Percentiles rank a stretch among this genome's conserved stretches.
Evolutionary conservation across 2,329 filamentous ascomycete genomes (phyloP).

Genomic region (Microsporum canis): DNA sequence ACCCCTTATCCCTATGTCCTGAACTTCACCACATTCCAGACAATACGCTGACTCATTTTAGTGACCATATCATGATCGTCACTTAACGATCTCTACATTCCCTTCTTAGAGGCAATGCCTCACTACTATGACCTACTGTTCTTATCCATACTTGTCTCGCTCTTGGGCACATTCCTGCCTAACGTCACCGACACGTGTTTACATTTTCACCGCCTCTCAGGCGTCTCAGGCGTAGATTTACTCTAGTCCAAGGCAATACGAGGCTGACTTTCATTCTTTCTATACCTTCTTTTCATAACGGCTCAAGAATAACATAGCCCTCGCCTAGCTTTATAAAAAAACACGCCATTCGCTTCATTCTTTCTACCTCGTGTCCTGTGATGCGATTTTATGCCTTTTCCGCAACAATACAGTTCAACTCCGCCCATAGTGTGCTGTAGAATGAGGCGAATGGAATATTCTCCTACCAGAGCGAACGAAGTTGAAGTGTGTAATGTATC

Average conservation of each 20-base stretch:
- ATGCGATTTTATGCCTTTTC: background rate
- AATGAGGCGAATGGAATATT: background rate
- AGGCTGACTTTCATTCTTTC: background rate
- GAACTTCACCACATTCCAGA: background rate
- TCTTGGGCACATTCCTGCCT: background rate
- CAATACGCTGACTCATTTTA: background rate
- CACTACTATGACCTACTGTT: background rate
- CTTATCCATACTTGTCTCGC: background rate
- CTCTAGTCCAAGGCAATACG: background rate
- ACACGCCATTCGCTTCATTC: background rate
- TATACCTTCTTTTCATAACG: background rate
- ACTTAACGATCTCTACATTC: background rate
- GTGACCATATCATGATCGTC: background rate
- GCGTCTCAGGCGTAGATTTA: background rate
- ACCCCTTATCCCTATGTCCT: background rate
- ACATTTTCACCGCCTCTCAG: background rate
- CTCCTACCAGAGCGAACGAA: background rate
- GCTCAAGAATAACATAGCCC: background rate
- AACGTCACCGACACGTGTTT: background rate
- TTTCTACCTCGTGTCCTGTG: background rate
- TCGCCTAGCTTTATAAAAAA: background rate
- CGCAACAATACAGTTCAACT: background rate
- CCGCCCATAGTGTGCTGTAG: background rate
- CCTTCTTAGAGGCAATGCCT: background rate
- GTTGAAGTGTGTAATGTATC: background rate